These are phyloP conservation scores for Psilocybe sp. DNA, from an alignment of 768 basidiomycete genomes.

Conservation along the genomic window DNA sequence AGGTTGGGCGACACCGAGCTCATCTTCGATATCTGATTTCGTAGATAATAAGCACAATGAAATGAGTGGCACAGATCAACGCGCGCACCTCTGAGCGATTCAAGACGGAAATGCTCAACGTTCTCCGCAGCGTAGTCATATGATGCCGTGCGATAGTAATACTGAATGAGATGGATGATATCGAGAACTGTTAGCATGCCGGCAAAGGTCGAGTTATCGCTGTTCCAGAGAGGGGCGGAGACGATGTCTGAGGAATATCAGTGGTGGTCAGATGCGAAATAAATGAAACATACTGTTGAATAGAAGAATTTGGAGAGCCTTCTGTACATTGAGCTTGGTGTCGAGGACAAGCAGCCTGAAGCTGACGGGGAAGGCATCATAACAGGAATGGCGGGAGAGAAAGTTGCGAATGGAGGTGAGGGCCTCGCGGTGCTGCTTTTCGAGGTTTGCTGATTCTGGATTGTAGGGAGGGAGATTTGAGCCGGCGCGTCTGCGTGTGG, in stretches of 20 bases:
- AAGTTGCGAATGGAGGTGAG: slow-evolving; percentile 72
- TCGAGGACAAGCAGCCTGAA: slow-evolving; percentile 97
- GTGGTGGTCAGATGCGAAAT: slow-evolving; percentile 3
- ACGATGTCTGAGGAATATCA: slow-evolving; percentile 71
- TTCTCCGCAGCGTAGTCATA: slow-evolving; percentile 85
- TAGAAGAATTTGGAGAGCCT: slow-evolving; percentile 84
- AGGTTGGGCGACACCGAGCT: slow-evolving; percentile 88
- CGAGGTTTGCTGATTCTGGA: slow-evolving; percentile 29
- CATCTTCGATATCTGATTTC: slow-evolving; percentile 85
- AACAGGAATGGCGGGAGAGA: slow-evolving; percentile 82
- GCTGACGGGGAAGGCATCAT: slow-evolving; percentile 96
- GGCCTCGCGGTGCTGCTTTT: slow-evolving; percentile 70
- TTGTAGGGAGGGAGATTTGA: slow-evolving; percentile 54
- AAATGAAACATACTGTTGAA: slow-evolving; percentile 57
- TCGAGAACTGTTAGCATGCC: slow-evolving; percentile 99
- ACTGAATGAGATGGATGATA: slow-evolving; percentile 98
- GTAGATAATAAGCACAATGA: slow-evolving; percentile 6
- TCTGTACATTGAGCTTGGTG: slow-evolving; percentile 93
- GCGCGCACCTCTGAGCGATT: slow-evolving; percentile 78
- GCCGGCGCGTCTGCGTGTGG: slow-evolving; percentile 52
- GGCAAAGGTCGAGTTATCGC: slow-evolving; percentile 86
- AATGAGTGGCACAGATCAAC: slow-evolving; percentile 5
- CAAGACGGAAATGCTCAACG: slow-evolving; percentile 89
- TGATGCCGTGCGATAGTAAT: slow-evolving; percentile 88
- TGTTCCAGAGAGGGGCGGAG: slow-evolving; percentile 98